Evolutionary conservation across 2,329 filamentous ascomycete species (phyloP), one percentile per base, ranked within the genome.

Genomic region (Pseudogymnoascus sp.): DNA sequence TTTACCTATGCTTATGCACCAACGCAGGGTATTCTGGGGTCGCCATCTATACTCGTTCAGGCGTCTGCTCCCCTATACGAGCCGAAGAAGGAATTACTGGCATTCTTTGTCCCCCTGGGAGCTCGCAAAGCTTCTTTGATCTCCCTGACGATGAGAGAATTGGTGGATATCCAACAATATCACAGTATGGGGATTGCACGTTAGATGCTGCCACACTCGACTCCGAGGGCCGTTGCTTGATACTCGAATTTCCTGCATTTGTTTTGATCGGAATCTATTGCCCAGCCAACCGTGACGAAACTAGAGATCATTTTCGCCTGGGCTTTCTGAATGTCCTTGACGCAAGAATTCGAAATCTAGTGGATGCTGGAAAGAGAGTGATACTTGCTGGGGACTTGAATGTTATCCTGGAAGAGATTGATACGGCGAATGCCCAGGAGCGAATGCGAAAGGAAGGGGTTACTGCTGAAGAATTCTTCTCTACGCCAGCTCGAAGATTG

Each of bases 51-150:
- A 97, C 93, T 0, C 85, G 91, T n/a, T 95, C 90, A 72, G 82
- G 89, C 3, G 87, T 84, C 37, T 97, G 95, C 74, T 85, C 87
- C 3, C 95, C 95, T 0, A 90, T 97, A 26, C 86, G 88, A 65
- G 93, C 93, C 3, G 95, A 99, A 76, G 93, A 97, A 78, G 95
- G 95, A n/a, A 81, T 99, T 62, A 88, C 91, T 0, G 95, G 95
- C 14, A 79, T 91, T 4, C 82, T 97, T 13, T 87, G 83, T 50
- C 84, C 88, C 5, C 90, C 91, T 0, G 89, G 85, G 68, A 89
- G 88, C 0, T 80, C 84, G 1, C 86, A 80, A 2, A 82, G 82
- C 37, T 97, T 91, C 73, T 83, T 88, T 66, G 87, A 95, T 64
- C 83, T 96, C 4, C 87, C 91, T 1, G 75, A 81, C 21, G 82